phyloP scores from a whole-genome alignment of 768 basidiomycete species.

The Fomitopsis pulvina region DNA sequence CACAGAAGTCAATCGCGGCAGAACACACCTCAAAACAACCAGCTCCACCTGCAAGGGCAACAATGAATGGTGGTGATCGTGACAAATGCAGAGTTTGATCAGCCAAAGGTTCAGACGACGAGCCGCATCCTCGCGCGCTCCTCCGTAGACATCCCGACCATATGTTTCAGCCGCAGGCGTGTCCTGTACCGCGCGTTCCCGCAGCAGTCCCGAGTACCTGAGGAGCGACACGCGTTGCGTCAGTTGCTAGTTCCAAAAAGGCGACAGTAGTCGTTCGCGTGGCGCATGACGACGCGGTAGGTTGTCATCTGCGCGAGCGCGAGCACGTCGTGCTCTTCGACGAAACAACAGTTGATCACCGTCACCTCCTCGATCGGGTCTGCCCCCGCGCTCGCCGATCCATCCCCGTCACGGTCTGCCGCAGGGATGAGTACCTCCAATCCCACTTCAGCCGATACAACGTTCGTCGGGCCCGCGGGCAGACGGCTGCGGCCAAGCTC shows the following conservation, averaged over 20 bases:
- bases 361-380: slow-evolving; percentile 38
- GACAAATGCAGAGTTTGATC: too few relatives aligned
- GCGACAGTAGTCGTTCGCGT: slow-evolving; percentile 32
- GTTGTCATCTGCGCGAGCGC: slow-evolving; percentile 39
- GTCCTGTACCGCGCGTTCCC: slow-evolving; percentile 49
- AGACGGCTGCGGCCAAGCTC: slow-evolving; percentile 38
- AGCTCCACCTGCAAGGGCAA: too few relatives aligned
- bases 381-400: background rate
- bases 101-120: slow-evolving; percentile 12
- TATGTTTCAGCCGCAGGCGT: slow-evolving; percentile 36
- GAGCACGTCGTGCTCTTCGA: slow-evolving; percentile 47
- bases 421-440: background rate
- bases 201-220: slow-evolving; percentile 45
- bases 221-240: background rate
- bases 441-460: too few relatives aligned
- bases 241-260: too few relatives aligned
- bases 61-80: too few relatives aligned
- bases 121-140: slow-evolving; percentile 13
- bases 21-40: too few relatives aligned
- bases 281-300: slow-evolving; percentile 39
- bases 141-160: slow-evolving; percentile 15
- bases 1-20: too few relatives aligned
- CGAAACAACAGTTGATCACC: slow-evolving; percentile 51
- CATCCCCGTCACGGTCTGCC: background rate
- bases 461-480: too few relatives aligned